Evolutionary conservation across 179 eudicot genomes (phyloP), one percentile per base, ranked within the genome.

Genomic region (Beta corolliflora): DNA sequence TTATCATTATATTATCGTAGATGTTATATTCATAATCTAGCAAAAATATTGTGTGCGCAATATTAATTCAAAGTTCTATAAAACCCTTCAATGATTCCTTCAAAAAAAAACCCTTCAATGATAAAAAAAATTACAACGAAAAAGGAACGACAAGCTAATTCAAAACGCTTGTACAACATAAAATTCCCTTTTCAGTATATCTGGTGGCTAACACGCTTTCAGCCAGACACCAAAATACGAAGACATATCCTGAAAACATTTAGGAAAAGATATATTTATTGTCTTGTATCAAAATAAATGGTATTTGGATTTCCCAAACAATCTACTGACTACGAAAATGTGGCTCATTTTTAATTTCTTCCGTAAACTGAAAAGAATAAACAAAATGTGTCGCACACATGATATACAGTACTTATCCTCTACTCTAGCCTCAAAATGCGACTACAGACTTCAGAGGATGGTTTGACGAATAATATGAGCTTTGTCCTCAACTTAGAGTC

Each of bases 401-500:
- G 64, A 76, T 80, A 68, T 77, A 77, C 86, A 80, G 63, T 44
- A 46, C 54, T 48, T 74, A 50, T 81, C 55, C 29, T 54, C 81
- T 54, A 56, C 66, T 52, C 67, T 80, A 80, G 67, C 31, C 45
- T 52, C 78, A 76, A 83, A 83, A 83, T 25, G 36, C 18, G 31
- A 75, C 60, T 73, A 21, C 15, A 41, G 31, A 75, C 60, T 73
- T 15, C 15, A 41, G 69, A 63, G 65, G 31, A 75, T 9, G 46
- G 72, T n/a, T 16, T 36, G 50, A 75, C 48, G 19, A 69, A 63
- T 23, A 9, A 29, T 19, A 23, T 68, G 36, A 45, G 71, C 75
- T 63, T 64, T 56, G 52, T 25, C 65, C 82, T 73, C 44, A 59
- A 69, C 77, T 52, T 82, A 80, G 56, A 88, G 93, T 85, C 91